Percentiles rank a stretch among this genome's conserved stretches.
phyloP scores from a whole-genome alignment of 1,284 basidiomycete genomes.

The Sporisorium sorghi region DNA sequence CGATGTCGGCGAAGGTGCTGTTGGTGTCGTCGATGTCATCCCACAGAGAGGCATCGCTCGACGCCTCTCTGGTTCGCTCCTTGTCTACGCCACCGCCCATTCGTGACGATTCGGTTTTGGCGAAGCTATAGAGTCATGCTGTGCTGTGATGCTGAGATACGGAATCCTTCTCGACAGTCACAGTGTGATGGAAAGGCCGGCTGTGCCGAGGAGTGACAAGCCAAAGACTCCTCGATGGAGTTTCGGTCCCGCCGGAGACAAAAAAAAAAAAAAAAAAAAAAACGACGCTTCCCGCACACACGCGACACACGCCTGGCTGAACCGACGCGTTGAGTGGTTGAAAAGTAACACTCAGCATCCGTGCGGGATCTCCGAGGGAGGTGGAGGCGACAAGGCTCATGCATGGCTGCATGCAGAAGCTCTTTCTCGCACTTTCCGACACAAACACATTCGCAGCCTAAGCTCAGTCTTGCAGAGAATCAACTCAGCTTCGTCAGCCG shows the following conservation, averaged over 20 bases:
- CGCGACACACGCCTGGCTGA: background rate
- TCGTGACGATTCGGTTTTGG: background rate
- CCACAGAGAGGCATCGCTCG: conserved; percentile 45
- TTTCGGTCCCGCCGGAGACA: conserved; percentile 3
- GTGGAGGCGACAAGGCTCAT: conserved; percentile 11
- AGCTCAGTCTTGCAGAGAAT: background rate
- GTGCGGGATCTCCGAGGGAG: conserved; percentile 4
- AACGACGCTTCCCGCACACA: background rate
- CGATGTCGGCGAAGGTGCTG: conserved; percentile 23
- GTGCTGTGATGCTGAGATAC: background rate
- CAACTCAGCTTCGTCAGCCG: background rate
- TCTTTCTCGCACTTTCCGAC: conserved; percentile 2
- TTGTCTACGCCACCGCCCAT: conserved; percentile 20
- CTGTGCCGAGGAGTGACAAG: background rate
- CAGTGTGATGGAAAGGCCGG: background rate
- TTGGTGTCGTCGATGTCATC: conserved; percentile 27
- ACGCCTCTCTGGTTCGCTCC: conserved; percentile 31
- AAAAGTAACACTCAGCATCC: conserved; percentile 18
- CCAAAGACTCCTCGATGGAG: background rate
- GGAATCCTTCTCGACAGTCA: background rate
- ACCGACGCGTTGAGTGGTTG: conserved; percentile 15
- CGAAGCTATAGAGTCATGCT: background rate
- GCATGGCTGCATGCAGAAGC: conserved; percentile 3
- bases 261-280: no score
- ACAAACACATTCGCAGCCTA: background rate